Conservation (phyloP, 495 filamentous ascomycete species). For the Neurospora tetraspora region DNA sequence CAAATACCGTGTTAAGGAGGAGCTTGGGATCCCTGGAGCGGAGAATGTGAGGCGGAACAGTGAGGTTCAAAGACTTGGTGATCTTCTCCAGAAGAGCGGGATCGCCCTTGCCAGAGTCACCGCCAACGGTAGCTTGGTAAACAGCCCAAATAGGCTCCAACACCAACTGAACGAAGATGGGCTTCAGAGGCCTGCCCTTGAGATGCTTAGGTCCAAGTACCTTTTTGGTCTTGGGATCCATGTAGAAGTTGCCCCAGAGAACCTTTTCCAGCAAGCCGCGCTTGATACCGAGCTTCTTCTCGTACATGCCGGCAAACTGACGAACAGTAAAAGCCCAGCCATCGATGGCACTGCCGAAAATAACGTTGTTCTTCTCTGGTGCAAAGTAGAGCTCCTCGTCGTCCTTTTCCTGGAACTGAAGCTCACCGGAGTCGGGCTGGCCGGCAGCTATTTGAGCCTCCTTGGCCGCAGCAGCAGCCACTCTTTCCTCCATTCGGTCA, state of each 20-base stretch:
- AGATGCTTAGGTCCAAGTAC: constrained; percentile 86
- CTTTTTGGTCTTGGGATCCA: constrained; percentile 94
- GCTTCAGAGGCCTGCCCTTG: constrained; percentile 81
- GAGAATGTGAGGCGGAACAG: constrained; percentile 69
- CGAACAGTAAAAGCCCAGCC: constrained; percentile 96
- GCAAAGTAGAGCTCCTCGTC: constrained; percentile 98
- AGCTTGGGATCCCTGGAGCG: constrained; percentile 76
- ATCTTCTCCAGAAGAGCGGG: constrained; percentile 82
- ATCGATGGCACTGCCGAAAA: constrained; percentile 94
- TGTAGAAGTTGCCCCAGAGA: constrained; percentile 92
- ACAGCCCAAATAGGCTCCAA: constrained; percentile 96
- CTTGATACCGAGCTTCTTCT: constrained; percentile 95
- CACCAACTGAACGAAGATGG: constrained; percentile 96
- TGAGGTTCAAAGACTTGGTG: constrained; percentile 80
- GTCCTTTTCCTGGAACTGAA: constrained; percentile 80
- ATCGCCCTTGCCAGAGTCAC: constrained; percentile 75
- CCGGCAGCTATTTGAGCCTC: constrained; percentile 36
- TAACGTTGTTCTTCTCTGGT: constrained; percentile 96
- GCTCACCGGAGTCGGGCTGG: constrained; percentile 43
- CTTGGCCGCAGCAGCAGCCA: constrained; percentile 48
- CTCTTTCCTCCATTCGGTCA: constrained; percentile 78
- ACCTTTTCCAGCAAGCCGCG: constrained; percentile 85
- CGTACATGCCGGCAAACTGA: constrained; percentile 88
- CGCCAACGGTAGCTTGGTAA: constrained; percentile 81
- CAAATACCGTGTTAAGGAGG: constrained; percentile 76